A percentile compares a stretch with the other conserved stretches of the same genome.
phyloP scores from a whole-genome alignment of 768 basidiomycete genomes.

The Trametes cubensis region DNA sequence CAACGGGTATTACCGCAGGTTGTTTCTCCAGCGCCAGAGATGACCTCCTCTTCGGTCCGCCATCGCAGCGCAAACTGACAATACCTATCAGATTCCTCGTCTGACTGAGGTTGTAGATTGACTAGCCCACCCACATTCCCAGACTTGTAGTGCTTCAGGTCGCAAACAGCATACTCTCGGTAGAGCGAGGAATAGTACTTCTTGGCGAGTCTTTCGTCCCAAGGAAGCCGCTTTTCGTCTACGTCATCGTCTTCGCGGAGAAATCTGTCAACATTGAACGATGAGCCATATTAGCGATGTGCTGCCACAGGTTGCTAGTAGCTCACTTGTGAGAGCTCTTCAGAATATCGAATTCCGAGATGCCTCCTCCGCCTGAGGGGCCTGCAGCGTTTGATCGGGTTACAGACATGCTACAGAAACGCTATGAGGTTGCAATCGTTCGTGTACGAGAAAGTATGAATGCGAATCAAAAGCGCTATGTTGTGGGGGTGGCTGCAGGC shows the following conservation, averaged over 20 bases:
- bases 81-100: neutral
- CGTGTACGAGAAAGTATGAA: too few relatives aligned
- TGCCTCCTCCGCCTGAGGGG: neutral
- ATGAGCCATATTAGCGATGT: neutral
- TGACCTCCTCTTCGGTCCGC: slow-evolving; percentile 90
- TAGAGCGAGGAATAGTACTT: slow-evolving; percentile 90
- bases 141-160: slow-evolving; percentile 94
- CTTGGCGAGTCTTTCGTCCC: slow-evolving; percentile 84
- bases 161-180: slow-evolving; percentile 89
- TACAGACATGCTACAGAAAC: neutral
- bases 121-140: slow-evolving; percentile 63
- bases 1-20: slow-evolving; percentile 93
- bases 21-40: slow-evolving; percentile 81
- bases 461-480: too few relatives aligned
- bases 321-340: slow-evolving; percentile 68
- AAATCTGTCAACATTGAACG: slow-evolving; percentile 52
- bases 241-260: slow-evolving; percentile 63
- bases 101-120: neutral
- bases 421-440: too few relatives aligned
- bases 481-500: too few relatives aligned
- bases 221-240: slow-evolving; percentile 46
- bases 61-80: slow-evolving; percentile 85
- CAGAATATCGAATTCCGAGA: slow-evolving; percentile 74
- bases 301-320: neutral
- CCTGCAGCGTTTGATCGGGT: neutral